phyloP scores from a whole-genome alignment of 352 stramenopile genomes.

The Phytophthora foliorum region DNA sequence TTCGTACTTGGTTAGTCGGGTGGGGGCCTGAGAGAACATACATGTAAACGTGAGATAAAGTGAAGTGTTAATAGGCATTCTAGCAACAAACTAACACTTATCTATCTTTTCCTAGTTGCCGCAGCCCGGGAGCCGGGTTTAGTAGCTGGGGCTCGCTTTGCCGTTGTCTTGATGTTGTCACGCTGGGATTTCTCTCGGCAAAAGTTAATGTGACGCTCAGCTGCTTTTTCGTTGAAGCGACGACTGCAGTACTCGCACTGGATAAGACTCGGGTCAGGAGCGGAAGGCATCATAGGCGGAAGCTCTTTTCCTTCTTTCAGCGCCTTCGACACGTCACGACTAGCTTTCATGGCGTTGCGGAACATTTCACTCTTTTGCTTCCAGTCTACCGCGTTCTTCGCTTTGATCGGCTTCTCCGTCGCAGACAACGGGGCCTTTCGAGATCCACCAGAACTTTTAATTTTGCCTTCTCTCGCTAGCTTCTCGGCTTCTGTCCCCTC shows the following conservation, averaged over 20 bases:
- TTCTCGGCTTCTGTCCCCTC: conserved; percentile 83
- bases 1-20: conserved; percentile 57
- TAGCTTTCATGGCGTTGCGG: conserved; percentile 89
- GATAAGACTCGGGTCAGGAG: conserved; percentile 87
- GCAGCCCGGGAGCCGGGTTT: conserved; percentile 46
- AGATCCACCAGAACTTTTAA: conserved; percentile 31
- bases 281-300: conserved; percentile 65
- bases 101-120: conserved; percentile 59
- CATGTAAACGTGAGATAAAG: not conserved
- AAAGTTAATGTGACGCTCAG: conserved; percentile 93
- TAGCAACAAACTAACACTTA: not conserved
- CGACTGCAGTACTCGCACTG: conserved; percentile 93
- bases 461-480: conserved; percentile 52
- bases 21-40: not conserved
- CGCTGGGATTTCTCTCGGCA: conserved; percentile 89
- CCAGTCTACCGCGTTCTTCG: conserved; percentile 77
- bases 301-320: conserved; percentile 77
- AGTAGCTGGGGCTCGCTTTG: conserved; percentile 51
- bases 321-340: conserved; percentile 67
- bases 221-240: conserved; percentile 93
- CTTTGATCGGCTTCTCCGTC: conserved; percentile 65
- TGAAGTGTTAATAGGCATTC: not conserved
- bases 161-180: conserved; percentile 48
- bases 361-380: conserved; percentile 90
- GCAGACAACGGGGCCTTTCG: conserved; percentile 33